Conservation (phyloP, 2,329 filamentous ascomycete genomes). For the Daldinia eschscholtzii region DNA sequence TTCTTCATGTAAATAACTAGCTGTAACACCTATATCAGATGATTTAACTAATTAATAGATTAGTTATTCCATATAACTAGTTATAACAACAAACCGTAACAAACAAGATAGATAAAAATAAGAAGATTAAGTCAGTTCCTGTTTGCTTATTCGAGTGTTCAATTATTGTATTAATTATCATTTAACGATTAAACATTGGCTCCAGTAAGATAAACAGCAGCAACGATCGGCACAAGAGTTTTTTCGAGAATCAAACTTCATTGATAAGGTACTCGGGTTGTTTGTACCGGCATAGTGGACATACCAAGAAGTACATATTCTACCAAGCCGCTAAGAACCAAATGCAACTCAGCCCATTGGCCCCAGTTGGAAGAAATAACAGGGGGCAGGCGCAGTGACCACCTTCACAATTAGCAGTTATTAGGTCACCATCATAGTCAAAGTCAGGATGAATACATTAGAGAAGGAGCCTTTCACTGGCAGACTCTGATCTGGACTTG, state of each 20-base stretch:
- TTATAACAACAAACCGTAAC: not conserved
- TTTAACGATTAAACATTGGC: not conserved
- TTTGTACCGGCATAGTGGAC: constrained; percentile 1
- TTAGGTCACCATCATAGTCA: constrained; percentile 30
- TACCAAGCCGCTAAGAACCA: constrained; percentile 7
- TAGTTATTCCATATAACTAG: not conserved
- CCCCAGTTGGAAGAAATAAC: constrained; percentile 18
- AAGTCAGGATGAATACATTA: not conserved
- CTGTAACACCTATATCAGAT: not conserved
- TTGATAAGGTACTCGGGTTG: constrained; percentile 19
- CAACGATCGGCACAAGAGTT: constrained; percentile 2
- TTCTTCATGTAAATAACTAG: not conserved
- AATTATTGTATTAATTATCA: constrained; percentile 1
- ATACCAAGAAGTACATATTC: not conserved
- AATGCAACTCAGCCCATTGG: constrained; percentile 32
- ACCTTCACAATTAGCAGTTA: constrained; percentile 12
- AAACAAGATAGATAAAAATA: not conserved
- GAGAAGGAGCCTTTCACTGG: constrained; percentile 24
- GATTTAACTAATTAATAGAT: not conserved
- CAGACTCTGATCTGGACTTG: constrained; percentile 30
- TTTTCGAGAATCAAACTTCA: constrained; percentile 11
- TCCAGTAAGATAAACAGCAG: not conserved
- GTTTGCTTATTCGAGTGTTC: constrained; percentile 1
- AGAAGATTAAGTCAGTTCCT: not conserved
- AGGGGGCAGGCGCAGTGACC: constrained; percentile 28